Evolutionary conservation across 305 asterid species (phyloP).

Genomic region (Caryopteris hybrid): DNA sequence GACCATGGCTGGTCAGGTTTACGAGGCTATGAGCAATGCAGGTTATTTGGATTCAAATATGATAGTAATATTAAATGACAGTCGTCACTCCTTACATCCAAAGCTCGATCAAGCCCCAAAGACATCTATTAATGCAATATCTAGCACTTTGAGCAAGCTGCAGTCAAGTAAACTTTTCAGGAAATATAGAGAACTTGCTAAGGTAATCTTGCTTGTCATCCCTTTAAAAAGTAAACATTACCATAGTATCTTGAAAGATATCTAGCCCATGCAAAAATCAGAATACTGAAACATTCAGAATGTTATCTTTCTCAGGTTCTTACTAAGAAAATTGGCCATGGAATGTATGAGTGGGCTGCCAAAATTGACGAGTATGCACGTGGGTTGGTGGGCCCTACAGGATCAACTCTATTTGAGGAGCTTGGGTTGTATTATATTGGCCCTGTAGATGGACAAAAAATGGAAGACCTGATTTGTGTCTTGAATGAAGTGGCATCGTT

Average conservation of each 20-base stretch:
- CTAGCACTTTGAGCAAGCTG: conserved; percentile 70
- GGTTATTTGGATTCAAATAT: conserved; percentile 85
- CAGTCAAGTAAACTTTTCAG: conserved; percentile 79
- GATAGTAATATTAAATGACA: conserved; percentile 78
- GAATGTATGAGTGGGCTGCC: conserved; percentile 96
- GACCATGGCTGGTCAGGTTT: conserved; percentile 84
- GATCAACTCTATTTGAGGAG: conserved; percentile 92
- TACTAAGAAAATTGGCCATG: conserved; percentile 73
- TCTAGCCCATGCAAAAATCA: background rate
- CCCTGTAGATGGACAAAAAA: conserved; percentile 85
- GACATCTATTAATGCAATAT: conserved; percentile 63
- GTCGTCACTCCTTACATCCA: conserved; percentile 63
- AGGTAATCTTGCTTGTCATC: conserved; percentile 40
- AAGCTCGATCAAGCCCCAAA: conserved; percentile 65
- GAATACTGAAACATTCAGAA: background rate
- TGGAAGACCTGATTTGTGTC: conserved; percentile 79
- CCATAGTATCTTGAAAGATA: background rate
- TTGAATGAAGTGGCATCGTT: conserved; percentile 74
- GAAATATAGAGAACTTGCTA: conserved; percentile 72
- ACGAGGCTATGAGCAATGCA: conserved; percentile 92
- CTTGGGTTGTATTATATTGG: conserved; percentile 91
- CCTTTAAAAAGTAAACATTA: background rate
- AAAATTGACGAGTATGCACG: conserved; percentile 89
- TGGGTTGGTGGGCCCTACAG: conserved; percentile 85
- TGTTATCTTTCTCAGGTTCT: conserved; percentile 44